Evolutionary conservation across 73 alveolate species (phyloP).

Genomic region (Strombidium stylifer): DNA sequence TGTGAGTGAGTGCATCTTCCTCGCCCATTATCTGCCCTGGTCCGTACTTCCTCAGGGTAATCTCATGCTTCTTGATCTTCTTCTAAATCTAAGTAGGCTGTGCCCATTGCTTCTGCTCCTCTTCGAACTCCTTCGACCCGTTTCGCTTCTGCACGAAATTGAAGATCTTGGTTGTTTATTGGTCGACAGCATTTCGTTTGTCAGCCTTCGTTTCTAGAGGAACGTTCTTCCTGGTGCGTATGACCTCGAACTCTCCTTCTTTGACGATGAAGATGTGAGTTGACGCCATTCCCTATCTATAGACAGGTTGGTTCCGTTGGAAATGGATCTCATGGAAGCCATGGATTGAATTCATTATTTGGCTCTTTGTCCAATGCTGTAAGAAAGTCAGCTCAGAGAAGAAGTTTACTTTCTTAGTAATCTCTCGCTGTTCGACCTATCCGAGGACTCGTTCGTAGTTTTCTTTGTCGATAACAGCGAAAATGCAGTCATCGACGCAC

Average conservation of each 20-base stretch:
- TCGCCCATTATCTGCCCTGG: too few species aligned
- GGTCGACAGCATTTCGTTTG: too few species aligned
- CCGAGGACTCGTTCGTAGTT: slow-evolving; percentile 32
- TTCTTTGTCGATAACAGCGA: slow-evolving; percentile 32
- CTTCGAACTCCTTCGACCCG: too few species aligned
- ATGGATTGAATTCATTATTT: slow-evolving; percentile 6
- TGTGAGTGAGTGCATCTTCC: too few species aligned
- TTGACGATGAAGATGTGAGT: slow-evolving; percentile 33
- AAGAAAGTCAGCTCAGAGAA: slow-evolving; percentile 16
- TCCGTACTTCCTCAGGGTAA: too few species aligned
- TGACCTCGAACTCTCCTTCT: slow-evolving; percentile 45
- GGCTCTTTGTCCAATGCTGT: slow-evolving; percentile 3
- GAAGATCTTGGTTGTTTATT: too few species aligned
- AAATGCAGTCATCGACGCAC: slow-evolving; percentile 9
- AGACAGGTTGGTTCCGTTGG: slow-evolving; percentile 7
- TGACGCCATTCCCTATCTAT: slow-evolving; percentile 11
- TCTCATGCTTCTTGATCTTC: too few species aligned
- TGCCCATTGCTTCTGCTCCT: too few species aligned
- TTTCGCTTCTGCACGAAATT: too few species aligned
- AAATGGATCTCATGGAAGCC: slow-evolving; percentile 14
- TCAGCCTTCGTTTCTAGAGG: too few species aligned
- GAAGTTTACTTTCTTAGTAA: slow-evolving; percentile 32
- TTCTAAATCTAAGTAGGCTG: too few species aligned
- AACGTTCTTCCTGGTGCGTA: too few species aligned
- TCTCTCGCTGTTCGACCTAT: slow-evolving; percentile 9